phyloP scores from a whole-genome alignment of 148 eudicot species.

The Rhododendron simsii region DNA sequence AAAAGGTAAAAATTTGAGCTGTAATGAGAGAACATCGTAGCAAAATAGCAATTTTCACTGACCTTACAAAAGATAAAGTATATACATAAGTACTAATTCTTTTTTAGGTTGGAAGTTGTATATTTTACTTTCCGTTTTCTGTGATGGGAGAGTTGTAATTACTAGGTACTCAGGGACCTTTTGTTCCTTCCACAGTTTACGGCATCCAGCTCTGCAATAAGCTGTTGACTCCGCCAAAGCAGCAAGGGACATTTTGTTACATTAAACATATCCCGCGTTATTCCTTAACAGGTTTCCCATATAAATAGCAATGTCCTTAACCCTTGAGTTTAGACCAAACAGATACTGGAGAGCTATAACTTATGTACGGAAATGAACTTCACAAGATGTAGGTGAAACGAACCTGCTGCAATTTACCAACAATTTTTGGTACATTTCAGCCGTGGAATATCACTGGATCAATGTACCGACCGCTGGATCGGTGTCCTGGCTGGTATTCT shows the following conservation, averaged over 20 bases:
- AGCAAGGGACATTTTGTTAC: neutral
- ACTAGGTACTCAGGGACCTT: neutral
- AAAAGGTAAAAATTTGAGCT: slow-evolving; percentile 2
- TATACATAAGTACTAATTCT: neutral
- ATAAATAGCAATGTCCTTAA: neutral
- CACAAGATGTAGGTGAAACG: neutral
- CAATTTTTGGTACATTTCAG: slow-evolving; percentile 71
- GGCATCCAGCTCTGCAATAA: neutral
- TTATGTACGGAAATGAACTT: neutral
- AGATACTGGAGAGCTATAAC: neutral
- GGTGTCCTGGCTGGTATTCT: too few relatives aligned
- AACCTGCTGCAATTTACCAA: slow-evolving; percentile 72
- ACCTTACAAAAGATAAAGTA: neutral
- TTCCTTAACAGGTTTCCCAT: neutral
- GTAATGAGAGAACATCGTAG: neutral
- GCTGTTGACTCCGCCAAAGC: neutral
- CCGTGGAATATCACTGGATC: too few relatives aligned
- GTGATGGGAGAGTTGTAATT: neutral
- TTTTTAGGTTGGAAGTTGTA: neutral
- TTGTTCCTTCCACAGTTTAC: neutral
- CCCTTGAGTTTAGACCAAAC: neutral
- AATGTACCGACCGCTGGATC: too few relatives aligned
- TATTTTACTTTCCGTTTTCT: neutral
- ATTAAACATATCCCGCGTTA: neutral
- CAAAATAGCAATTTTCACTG: neutral